Evolutionary conservation across 805 yeast genomes (phyloP).

Genomic region (Ogataea nonfermentans): DNA sequence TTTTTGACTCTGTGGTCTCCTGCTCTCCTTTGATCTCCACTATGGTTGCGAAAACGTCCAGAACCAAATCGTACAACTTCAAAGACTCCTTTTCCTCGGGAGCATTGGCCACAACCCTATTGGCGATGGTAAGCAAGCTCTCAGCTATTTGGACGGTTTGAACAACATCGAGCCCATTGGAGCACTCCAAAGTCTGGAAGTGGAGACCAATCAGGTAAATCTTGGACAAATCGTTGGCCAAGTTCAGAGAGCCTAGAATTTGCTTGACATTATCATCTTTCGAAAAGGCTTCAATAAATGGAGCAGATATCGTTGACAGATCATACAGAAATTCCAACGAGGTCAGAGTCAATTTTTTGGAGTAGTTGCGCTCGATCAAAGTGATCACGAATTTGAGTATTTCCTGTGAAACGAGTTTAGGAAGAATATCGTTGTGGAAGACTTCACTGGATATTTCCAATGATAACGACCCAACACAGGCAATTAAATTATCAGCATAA

Average conservation of each 20-base stretch:
- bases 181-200: conserved; percentile 32
- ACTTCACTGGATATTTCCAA: conserved; percentile 58
- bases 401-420: conserved; percentile 19
- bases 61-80: conserved; percentile 63
- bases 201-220: conserved; percentile 31
- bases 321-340: conserved; percentile 32
- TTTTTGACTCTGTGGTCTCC: conserved; percentile 5
- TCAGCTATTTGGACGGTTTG: conserved; percentile 25
- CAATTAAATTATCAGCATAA: conserved; percentile 68
- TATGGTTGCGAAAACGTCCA: conserved; percentile 75
- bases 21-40: conserved; percentile 50
- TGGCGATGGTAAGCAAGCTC: conserved; percentile 35
- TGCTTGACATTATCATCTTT: conserved; percentile 16
- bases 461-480: conserved; percentile 59
- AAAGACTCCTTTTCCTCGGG: conserved; percentile 43
- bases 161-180: conserved; percentile 21
- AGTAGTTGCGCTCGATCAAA: conserved; percentile 36
- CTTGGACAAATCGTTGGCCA: conserved; percentile 18
- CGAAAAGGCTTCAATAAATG: conserved; percentile 25
- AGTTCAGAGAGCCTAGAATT: conserved; percentile 10
- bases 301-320: conserved; percentile 28
- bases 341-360: conserved; percentile 20
- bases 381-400: conserved; percentile 39
- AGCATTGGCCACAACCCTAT: conserved; percentile 11
- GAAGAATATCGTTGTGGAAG: conserved; percentile 35